These are phyloP conservation scores for peach (Prunus persica) DNA, from an alignment of 306 rosid species.

Conservation along the genomic window Prunus_persica_NCBIv2 NC_034009.1:35733001-35733500, in stretches of 20 bases:
- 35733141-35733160: constrained; percentile 42
- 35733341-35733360: constrained; percentile 51
- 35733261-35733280: constrained; percentile 35
- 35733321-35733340: constrained; percentile 37
- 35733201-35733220: constrained; percentile 7
- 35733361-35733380: constrained; percentile 57
- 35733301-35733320: constrained; percentile 50
- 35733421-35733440: constrained; percentile 58
- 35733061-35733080: constrained; percentile 14
- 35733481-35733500: constrained; percentile 58
- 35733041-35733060: constrained; percentile 22
- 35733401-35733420: constrained; percentile 58
- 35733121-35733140: constrained; percentile 21
- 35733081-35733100: constrained; percentile 18
- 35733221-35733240: constrained; percentile 47
- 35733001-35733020: constrained; percentile 51
- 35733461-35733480: constrained; percentile 64
- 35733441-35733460: constrained; percentile 51
- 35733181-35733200: neutral
- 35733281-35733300: constrained; percentile 69
- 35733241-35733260: constrained; percentile 16
- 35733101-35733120: constrained; percentile 30
- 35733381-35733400: constrained; percentile 64
- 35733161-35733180: constrained; percentile 7
- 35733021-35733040: constrained; percentile 30